phyloP scores from a whole-genome alignment of 306 rosid species.

The apple (Malus domestica) region DNA sequence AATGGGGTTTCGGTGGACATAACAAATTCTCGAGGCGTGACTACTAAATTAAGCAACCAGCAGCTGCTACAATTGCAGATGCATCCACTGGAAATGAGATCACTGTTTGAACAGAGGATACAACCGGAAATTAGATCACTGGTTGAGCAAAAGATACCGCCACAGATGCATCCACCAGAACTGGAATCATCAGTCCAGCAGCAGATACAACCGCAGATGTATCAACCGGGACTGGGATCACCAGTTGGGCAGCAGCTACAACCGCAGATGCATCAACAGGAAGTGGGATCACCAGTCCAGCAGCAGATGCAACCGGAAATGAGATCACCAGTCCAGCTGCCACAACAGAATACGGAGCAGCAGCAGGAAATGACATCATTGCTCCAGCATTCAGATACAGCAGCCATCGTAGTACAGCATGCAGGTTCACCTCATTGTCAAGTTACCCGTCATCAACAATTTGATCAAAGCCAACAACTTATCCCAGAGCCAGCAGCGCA shows the following conservation, averaged over 20 bases:
- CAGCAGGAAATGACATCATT: conserved; percentile 1
- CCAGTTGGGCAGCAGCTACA: neutral
- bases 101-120: neutral
- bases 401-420: neutral
- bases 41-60: neutral
- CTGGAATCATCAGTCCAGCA: neutral
- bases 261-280: too few relatives aligned
- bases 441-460: neutral
- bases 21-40: neutral
- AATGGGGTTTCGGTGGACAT: neutral
- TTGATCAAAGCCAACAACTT: neutral
- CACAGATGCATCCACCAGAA: too few relatives aligned
- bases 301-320: too few relatives aligned
- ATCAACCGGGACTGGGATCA: neutral
- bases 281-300: too few relatives aligned
- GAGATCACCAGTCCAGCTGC: neutral
- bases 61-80: neutral
- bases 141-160: too few relatives aligned
- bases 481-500: neutral
- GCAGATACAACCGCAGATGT: neutral
- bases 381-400: neutral
- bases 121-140: too few relatives aligned
- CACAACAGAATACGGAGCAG: neutral
- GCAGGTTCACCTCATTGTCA: conserved; percentile 4
- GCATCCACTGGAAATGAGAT: neutral